Evolutionary conservation across 345 rosid species (phyloP).

Genomic region (Bruguiera parviflora): DNA sequence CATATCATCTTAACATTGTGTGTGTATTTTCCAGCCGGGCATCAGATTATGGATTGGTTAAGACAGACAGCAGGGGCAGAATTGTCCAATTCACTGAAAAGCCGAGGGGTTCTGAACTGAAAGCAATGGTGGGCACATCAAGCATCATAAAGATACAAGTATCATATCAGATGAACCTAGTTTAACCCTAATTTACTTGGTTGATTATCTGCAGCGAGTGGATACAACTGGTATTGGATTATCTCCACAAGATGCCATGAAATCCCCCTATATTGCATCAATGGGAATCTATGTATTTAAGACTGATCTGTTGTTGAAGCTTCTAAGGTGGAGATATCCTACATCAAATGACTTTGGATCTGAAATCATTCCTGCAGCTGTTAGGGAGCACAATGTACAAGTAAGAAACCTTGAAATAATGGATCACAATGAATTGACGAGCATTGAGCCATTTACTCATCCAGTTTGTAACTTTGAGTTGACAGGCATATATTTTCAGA

Average conservation of each 20-base stretch:
- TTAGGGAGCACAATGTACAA: constrained; percentile 70
- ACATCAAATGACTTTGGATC: constrained; percentile 90
- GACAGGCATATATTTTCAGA: constrained; percentile 65
- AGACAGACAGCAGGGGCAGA: constrained; percentile 61
- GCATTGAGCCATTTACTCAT: not conserved
- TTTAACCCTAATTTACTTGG: not conserved
- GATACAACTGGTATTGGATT: constrained; percentile 70
- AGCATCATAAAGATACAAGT: no score
- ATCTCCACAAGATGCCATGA: constrained; percentile 57
- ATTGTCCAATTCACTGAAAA: constrained; percentile 75
- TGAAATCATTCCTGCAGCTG: constrained; percentile 88
- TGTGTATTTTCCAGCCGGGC: constrained; percentile 64
- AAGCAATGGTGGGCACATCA: constrained; percentile 62
- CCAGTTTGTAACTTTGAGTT: constrained; percentile 2
- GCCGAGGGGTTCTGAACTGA: constrained; percentile 71
- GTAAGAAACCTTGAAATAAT: constrained; percentile 34
- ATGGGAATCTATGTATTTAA: constrained; percentile 91
- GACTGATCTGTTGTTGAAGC: constrained; percentile 65
- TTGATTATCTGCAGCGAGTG: constrained; percentile 47
- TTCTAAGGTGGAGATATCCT: constrained; percentile 72
- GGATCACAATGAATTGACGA: not conserved
- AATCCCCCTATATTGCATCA: constrained; percentile 76
- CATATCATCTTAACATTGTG: constrained; percentile 13
- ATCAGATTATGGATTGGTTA: constrained; percentile 85
- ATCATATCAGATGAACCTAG: no score